phyloP scores from a whole-genome alignment of 495 filamentous ascomycete genomes.

The Aspergillus carlsbadensis region DNA sequence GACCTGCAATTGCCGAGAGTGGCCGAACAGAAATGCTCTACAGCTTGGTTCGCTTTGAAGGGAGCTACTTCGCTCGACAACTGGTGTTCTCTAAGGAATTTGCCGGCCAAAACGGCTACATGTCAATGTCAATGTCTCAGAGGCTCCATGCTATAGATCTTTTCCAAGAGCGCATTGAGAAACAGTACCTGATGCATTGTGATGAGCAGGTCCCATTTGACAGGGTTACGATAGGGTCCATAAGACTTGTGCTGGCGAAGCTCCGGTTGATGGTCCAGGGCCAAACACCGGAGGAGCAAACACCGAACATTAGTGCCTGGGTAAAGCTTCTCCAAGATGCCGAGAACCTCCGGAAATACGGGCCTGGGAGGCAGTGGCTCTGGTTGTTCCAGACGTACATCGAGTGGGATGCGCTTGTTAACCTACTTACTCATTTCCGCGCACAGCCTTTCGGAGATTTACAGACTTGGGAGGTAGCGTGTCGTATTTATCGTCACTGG shows the following conservation, averaged over 20 bases:
- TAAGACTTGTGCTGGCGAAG: constrained; percentile 63
- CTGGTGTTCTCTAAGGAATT: constrained; percentile 28
- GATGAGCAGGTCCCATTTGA: constrained; percentile 58
- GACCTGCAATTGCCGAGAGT: constrained; percentile 46
- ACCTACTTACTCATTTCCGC: constrained; percentile 64
- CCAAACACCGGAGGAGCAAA: background rate
- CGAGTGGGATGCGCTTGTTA: constrained; percentile 74
- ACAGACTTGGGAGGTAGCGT: constrained; percentile 15
- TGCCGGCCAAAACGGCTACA: constrained; percentile 18
- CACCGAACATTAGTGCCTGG: background rate
- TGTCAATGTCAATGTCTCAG: constrained; percentile 28
- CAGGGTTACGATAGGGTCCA: constrained; percentile 65
- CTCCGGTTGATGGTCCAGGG: constrained; percentile 54
- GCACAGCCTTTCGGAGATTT: constrained; percentile 2
- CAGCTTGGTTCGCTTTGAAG: constrained; percentile 60
- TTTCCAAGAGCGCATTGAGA: constrained; percentile 56
- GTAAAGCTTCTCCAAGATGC: constrained; percentile 35
- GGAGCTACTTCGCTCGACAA: constrained; percentile 36
- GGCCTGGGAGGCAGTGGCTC: constrained; percentile 21
- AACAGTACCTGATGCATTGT: constrained; percentile 58
- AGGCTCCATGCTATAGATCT: constrained; percentile 57
- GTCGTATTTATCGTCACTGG: constrained; percentile 21
- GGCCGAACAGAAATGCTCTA: constrained; percentile 77
- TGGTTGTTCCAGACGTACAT: constrained; percentile 77
- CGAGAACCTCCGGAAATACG: constrained; percentile 10